A percentile compares a stretch with the other conserved stretches of the same genome.
phyloP scores from a whole-genome alignment of 257 asterid genomes.

The Solanum rostratum region DNA sequence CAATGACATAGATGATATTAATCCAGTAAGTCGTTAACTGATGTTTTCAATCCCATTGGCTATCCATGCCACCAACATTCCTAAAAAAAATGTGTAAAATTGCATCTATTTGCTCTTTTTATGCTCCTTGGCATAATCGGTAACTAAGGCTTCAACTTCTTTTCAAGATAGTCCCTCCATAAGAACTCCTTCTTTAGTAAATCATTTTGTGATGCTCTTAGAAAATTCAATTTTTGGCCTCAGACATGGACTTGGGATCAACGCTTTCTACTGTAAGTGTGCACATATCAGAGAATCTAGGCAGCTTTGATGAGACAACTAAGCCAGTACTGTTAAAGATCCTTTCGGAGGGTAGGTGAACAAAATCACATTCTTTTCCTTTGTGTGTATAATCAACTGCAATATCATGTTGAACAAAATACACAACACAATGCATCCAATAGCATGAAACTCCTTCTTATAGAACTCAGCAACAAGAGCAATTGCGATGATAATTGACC shows the following conservation, averaged over 20 bases:
- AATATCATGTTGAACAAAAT: conserved; percentile 57
- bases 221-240: conserved; percentile 73
- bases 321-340: conserved; percentile 67
- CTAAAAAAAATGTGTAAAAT: too few relatives aligned
- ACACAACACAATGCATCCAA: conserved; percentile 78
- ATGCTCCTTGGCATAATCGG: too few relatives aligned
- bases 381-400: conserved; percentile 53
- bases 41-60: too few relatives aligned
- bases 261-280: conserved; percentile 33
- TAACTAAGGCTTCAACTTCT: too few relatives aligned
- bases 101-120: too few relatives aligned
- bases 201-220: conserved; percentile 73
- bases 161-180: too few relatives aligned
- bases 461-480: conserved; percentile 95
- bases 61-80: too few relatives aligned
- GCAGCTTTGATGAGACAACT: conserved; percentile 73
- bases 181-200: too few relatives aligned
- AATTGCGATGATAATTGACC: conserved; percentile 46
- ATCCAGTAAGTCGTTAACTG: too few relatives aligned
- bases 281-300: conserved; percentile 81
- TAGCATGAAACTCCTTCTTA: conserved; percentile 84
- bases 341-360: conserved; percentile 83
- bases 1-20: too few relatives aligned
- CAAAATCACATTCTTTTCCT: conserved; percentile 81
- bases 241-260: conserved; percentile 37